Base-by-base conservation (phyloP, 257 asterid genomes). In the Verbena officinalis region DNA sequence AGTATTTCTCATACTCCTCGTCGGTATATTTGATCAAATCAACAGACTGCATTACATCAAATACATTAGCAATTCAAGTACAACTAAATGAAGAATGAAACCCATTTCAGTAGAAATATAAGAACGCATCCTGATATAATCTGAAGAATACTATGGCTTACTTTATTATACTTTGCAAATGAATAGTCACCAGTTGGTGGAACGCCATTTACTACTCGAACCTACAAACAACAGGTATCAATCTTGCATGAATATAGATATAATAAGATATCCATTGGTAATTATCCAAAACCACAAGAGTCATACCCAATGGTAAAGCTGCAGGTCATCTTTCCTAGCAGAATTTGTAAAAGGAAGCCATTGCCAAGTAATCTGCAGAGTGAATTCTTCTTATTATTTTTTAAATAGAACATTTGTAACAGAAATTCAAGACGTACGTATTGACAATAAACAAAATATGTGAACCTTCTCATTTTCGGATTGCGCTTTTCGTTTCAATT, bases 311-410 rank as follows among this genome's bases (percentile, higher is more conserved):
- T 94, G 99, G 77, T 80, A 94, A 64, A 94, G 95, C 84, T 88
- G 88, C 70, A 94, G 75, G 71, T 77, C 60, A 62, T 94, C 99
- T 78, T 83, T 88, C 80, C 99, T 71, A 12, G 97, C 97, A 59
- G 99, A 88, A 81, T 67, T 90, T 30, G 95, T 83, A 75, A 94
- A 90, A 21, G 97, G 89, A 52, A 94, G 99, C 99, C 99, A 94
- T 63, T 88, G 92, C 99, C 99, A 94, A n/a, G 99, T 86, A 74
- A 94, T 83, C 99, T 94, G 85, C 48, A 60, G n/a, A 63, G 45
- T 20, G 6, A 20, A 53, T 9, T 39, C 1, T 7, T 19, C 16
- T 9, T 48, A 14, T 13, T 19, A 53, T 21, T 10, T 42, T 17
- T 30, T 19, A 16, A 15, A 17, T 19, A 7, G 22, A 69, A 49